Conservation (phyloP, 495 filamentous ascomycete species). For the Talaromyces borbonicus region DNA sequence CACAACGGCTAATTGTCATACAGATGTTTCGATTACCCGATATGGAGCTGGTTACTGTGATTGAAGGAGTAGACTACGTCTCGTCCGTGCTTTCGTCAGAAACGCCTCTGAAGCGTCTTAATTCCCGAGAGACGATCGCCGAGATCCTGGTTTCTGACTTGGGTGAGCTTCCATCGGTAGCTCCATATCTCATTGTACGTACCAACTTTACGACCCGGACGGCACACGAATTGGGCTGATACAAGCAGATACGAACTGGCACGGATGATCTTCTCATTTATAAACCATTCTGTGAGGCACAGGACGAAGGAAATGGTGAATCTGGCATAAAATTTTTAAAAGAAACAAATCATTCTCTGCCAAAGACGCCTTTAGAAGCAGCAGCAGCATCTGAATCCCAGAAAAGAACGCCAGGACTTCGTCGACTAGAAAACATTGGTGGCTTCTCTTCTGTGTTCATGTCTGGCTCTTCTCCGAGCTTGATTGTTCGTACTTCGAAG, state of each 20-base stretch:
- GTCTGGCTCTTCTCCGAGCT: constrained; percentile 64
- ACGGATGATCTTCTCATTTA: constrained; percentile 83
- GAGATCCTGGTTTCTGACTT: constrained; percentile 78
- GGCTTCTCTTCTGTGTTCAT: constrained; percentile 75
- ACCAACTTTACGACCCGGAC: not conserved
- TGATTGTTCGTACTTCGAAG: constrained; percentile 68
- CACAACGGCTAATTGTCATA: not conserved
- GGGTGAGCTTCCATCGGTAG: constrained; percentile 58
- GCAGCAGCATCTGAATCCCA: constrained; percentile 26
- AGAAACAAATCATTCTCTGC: constrained; percentile 53
- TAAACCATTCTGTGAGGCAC: constrained; percentile 52
- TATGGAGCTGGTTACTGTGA: constrained; percentile 23
- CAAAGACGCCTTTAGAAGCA: constrained; percentile 33
- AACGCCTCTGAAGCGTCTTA: constrained; percentile 54
- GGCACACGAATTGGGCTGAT: not conserved
- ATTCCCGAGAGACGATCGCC: constrained; percentile 56
- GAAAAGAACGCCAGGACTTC: constrained; percentile 42
- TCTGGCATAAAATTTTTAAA: constrained; percentile 64
- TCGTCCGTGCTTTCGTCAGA: constrained; percentile 66
- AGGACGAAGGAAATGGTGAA: constrained; percentile 17
- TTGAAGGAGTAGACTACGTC: constrained; percentile 65
- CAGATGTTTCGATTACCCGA: constrained; percentile 36
- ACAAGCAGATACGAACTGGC: constrained; percentile 55
- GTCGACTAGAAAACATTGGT: constrained; percentile 52
- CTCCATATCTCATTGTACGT: constrained; percentile 73